Evolutionary conservation across 2,329 filamentous ascomycete genomes (phyloP), one percentile per base, ranked within the genome.

Genomic region (Talaromyces piceae): DNA sequence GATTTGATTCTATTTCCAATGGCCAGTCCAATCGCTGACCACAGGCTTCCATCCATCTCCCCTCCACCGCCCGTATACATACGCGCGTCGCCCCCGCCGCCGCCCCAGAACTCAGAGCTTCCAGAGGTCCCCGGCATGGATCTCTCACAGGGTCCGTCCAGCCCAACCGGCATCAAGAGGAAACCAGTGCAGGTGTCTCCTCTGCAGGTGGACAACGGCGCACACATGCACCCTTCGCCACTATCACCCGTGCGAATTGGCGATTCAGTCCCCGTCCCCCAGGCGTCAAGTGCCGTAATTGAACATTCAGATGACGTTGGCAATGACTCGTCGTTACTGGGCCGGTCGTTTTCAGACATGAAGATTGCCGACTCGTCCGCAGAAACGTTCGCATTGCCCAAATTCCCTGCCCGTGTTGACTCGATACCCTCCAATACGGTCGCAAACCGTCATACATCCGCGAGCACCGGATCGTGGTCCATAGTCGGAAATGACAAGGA

Each of bases 41-140:
- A 12, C 6, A 27, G 43, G 45, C 60, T 55, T 39, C 62, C 62
- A 30, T 62, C 67, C 45, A 58, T 68, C 31, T 66, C 71, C 31
- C 67, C 70, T 59, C 71, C 71, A 54, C 65, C 70, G n/a, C 67
- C 70, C 25, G 70, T 70, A 54, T 73, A 73, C 57, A 61, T 72
- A 55, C 62, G 65, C 55, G 65, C 69, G 45, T 66, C 68, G 50
- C 61, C 67, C 54, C 51, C 51, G 9, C 62, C 67, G 30, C 57
- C 62, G 33, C 57, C 52, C 41, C 39, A 56, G 33, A 33, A 53
- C 26, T 45, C 57, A 25, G 54, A 56, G 37, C 54, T 52, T 48
- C 55, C 57, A 23, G 31, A 44, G 12, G 43, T 51, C n/a, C 49
- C 49, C 9, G 37, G 20, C 13, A 43, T 45, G 23, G 28, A 45